Evolutionary conservation across 805 yeast genomes (phyloP).

Genomic region (Saccharomycopsis sp.): DNA sequence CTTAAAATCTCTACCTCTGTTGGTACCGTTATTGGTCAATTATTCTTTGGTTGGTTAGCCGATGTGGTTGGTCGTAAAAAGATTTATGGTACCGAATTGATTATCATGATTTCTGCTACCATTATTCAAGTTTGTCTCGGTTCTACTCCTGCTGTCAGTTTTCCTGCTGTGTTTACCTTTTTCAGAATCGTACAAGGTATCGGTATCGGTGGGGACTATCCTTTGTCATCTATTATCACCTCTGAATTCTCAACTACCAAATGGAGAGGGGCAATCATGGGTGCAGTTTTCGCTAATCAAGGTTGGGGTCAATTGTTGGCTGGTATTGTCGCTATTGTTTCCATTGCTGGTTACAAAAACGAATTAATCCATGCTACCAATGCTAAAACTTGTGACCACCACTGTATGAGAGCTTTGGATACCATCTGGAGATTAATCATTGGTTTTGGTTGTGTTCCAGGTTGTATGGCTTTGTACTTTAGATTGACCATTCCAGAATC

Average conservation of each 20-base stretch:
- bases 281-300: conserved; percentile 93
- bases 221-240: conserved; percentile 83
- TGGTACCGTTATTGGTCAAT: conserved; percentile 89
- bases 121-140: conserved; percentile 73
- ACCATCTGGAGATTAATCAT: conserved; percentile 91
- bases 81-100: conserved; percentile 81
- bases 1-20: conserved; percentile 87
- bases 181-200: conserved; percentile 88
- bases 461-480: conserved; percentile 74
- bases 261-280: conserved; percentile 98
- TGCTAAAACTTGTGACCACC: conserved; percentile 53
- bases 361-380: conserved; percentile 46
- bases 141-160: conserved; percentile 59
- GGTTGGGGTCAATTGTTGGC: conserved; percentile 93
- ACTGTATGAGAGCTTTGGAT: conserved; percentile 74
- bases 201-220: conserved; percentile 97
- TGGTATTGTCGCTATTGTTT: conserved; percentile 73
- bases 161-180: conserved; percentile 67
- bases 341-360: conserved; percentile 70
- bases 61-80: conserved; percentile 81
- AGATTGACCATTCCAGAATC: conserved; percentile 94
- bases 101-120: conserved; percentile 75
- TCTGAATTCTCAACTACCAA: conserved; percentile 90
- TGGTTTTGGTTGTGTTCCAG: conserved; percentile 91
- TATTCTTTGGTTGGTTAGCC: conserved; percentile 76